phyloP scores from a whole-genome alignment of 129 eudicot genomes.

The Saussurea involucrata region DNA sequence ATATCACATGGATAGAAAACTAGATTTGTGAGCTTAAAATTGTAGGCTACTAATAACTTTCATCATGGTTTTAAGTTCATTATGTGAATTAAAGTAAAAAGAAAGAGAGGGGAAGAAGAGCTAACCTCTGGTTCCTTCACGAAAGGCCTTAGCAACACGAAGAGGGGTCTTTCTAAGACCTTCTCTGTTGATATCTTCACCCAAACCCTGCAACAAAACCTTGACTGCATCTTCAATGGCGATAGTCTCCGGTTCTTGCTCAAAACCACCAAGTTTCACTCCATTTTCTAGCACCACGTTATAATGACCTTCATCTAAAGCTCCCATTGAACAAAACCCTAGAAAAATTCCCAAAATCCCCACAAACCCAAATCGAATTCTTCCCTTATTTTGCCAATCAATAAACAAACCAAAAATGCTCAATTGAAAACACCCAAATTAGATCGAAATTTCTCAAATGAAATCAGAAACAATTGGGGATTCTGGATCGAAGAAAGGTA shows the following conservation, averaged over 20 bases:
- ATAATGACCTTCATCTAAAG: conserved; percentile 72
- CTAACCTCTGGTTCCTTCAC: conserved; percentile 85
- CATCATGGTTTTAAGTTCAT: background rate
- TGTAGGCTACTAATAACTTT: background rate
- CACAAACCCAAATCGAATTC: conserved; percentile 14
- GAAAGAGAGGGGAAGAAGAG: background rate
- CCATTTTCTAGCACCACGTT: conserved; percentile 60
- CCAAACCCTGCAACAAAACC: conserved; percentile 80
- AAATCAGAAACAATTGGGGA: background rate
- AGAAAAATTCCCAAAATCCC: conserved; percentile 13
- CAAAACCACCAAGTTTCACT: conserved; percentile 46
- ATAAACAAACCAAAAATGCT: background rate
- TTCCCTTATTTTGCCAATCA: background rate
- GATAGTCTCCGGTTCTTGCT: conserved; percentile 43
- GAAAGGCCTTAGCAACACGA: conserved; percentile 93
- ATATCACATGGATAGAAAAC: background rate
- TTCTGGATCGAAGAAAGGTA: conserved; percentile 1
- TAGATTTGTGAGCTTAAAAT: background rate
- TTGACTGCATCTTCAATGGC: conserved; percentile 82
- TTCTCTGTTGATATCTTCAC: conserved; percentile 86
- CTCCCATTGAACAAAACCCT: conserved; percentile 60
- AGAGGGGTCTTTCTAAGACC: conserved; percentile 85
- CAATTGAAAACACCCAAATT: background rate
- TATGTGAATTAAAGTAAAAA: too few relatives aligned
- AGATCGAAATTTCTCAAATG: background rate